phyloP scores from a whole-genome alignment of 352 stramenopile genomes.

The Ophiocytium majus region DNA sequence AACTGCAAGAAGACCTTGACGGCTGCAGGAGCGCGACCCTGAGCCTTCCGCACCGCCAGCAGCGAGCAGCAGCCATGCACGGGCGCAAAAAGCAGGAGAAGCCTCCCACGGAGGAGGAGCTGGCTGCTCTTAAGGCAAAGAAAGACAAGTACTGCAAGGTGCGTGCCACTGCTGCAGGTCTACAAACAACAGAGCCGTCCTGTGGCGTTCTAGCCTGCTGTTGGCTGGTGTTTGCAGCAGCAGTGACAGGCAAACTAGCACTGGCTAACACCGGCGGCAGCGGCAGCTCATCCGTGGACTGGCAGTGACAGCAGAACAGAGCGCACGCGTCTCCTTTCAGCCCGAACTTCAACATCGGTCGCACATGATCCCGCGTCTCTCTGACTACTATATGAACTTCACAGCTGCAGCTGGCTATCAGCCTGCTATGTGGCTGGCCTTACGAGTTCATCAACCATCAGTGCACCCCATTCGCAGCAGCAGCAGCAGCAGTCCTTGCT shows the following conservation, averaged over 20 bases:
- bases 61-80: no score
- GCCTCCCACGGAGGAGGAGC: slow-evolving; percentile 49
- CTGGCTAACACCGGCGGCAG: neutral
- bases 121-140: slow-evolving; percentile 45
- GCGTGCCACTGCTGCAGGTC: neutral
- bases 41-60: no score
- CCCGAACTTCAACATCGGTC: neutral
- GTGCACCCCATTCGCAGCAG: no score
- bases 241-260: neutral
- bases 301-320: neutral
- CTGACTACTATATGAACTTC: no score
- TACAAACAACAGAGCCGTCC: neutral
- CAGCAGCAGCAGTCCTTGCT: no score
- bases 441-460: no score
- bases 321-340: neutral
- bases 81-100: slow-evolving; percentile 53
- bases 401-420: no score
- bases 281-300: neutral
- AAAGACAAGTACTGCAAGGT: slow-evolving; percentile 53
- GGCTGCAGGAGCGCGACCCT: no score
- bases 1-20: no score
- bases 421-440: no score
- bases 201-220: neutral
- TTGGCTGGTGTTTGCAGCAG: neutral
- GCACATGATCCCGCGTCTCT: no score